phyloP scores from a whole-genome alignment of 345 rosid genomes.

The Trapa incisa region DNA sequence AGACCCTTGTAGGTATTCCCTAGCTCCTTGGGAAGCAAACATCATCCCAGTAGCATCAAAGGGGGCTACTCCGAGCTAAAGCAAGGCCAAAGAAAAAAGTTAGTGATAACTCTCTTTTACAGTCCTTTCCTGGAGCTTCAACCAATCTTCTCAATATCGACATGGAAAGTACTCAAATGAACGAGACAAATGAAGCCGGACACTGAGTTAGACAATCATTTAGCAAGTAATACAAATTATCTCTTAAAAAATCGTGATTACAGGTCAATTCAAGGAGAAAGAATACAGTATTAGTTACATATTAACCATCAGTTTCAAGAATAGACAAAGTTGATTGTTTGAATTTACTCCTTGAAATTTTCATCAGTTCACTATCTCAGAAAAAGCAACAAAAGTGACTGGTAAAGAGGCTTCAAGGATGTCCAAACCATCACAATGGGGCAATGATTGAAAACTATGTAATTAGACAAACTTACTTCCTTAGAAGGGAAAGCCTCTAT shows the following conservation, averaged over 20 bases:
- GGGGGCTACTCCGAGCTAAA: constrained; percentile 39
- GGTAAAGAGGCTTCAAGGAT: background rate
- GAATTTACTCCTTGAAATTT: background rate
- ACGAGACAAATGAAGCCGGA: background rate
- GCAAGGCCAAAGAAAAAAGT: constrained; percentile 2
- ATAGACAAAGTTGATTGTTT: background rate
- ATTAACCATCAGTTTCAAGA: background rate
- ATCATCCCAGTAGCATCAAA: constrained; percentile 45
- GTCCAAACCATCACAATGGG: background rate
- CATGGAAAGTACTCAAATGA: background rate
- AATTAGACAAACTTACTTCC: constrained; percentile 39
- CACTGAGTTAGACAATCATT: background rate
- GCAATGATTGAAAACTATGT: background rate
- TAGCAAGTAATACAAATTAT: background rate
- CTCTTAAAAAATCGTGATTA: background rate
- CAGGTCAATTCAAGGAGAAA: background rate
- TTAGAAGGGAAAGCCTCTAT: constrained; percentile 55
- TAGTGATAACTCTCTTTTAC: background rate
- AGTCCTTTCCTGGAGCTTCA: background rate
- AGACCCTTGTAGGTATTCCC: constrained; percentile 43
- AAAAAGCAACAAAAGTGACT: background rate
- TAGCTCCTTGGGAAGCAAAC: constrained; percentile 46
- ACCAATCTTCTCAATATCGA: background rate
- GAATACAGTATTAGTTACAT: background rate
- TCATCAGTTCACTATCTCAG: background rate